Percentiles rank a stretch among this genome's conserved stretches.
Conservation (phyloP, 345 rosid genomes). For the Bruguiera parviflora region DNA sequence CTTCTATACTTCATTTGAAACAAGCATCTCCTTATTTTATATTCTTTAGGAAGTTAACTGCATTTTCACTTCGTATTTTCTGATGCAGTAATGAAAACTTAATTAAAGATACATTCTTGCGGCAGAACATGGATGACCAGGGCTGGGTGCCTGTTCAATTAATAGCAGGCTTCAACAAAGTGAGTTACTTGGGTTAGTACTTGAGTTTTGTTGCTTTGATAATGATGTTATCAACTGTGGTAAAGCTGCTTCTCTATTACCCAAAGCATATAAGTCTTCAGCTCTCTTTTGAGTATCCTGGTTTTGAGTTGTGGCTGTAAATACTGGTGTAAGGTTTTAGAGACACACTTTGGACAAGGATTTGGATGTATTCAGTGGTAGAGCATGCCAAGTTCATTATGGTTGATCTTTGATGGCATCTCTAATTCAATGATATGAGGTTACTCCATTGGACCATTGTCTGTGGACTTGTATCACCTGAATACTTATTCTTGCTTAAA, state of each 20-base stretch:
- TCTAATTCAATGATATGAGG: background rate
- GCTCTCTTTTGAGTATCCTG: too few relatives aligned
- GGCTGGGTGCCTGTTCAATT: conserved; percentile 73
- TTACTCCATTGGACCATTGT: background rate
- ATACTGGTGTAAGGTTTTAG: too few relatives aligned
- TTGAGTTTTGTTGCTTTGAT: conserved; percentile 12
- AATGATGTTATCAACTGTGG: conserved; percentile 1
- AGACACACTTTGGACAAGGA: too few relatives aligned
- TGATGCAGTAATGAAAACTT: conserved; percentile 77
- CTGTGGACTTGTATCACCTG: background rate
- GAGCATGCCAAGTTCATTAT: too few relatives aligned
- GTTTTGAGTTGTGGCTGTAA: too few relatives aligned
- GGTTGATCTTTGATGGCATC: background rate
- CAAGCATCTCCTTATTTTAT: background rate
- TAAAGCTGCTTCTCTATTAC: background rate
- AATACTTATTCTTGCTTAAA: background rate
- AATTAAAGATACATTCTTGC: conserved; percentile 67
- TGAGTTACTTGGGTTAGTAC: conserved; percentile 31
- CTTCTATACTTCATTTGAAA: background rate
- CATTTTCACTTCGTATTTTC: conserved; percentile 19
- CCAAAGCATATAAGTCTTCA: background rate
- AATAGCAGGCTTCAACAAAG: conserved; percentile 80
- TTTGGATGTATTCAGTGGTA: too few relatives aligned
- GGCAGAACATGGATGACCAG: conserved; percentile 78
- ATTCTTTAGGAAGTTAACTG: conserved; percentile 20